These are phyloP conservation scores for Saturnispora diversa DNA, from an alignment of 805 yeast genomes.

Conservation along the genomic window DNA sequence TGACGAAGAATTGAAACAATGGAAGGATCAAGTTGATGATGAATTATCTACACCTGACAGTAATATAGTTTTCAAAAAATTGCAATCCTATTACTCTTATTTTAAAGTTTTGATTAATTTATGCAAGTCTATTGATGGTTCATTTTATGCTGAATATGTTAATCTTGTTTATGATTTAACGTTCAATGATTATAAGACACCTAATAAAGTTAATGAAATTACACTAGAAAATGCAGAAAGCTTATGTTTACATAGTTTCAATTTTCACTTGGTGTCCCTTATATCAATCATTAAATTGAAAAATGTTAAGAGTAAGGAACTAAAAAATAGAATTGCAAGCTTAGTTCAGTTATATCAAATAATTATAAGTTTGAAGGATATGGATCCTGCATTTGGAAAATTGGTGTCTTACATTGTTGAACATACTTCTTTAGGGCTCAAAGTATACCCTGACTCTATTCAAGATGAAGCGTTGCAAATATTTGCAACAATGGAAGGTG, in stretches of 20 bases:
- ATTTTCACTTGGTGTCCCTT: conserved; percentile 26
- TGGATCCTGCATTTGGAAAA: conserved; percentile 20
- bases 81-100: conserved; percentile 26
- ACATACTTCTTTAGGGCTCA: conserved; percentile 11
- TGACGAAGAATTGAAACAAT: conserved; percentile 22
- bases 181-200: conserved; percentile 14
- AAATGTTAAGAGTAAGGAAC: conserved; percentile 12
- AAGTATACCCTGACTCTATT: conserved; percentile 11
- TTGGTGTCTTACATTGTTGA: conserved; percentile 19
- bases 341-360: conserved; percentile 22
- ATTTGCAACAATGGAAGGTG: conserved; percentile 16
- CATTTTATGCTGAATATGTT: conserved; percentile 19
- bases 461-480: conserved; percentile 21
- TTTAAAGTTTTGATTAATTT: conserved; percentile 24
- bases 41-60: conserved; percentile 22
- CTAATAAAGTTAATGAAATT: conserved; percentile 13
- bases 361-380: conserved; percentile 17
- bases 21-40: conserved; percentile 20
- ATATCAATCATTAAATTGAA: conserved; percentile 22
- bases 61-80: conserved; percentile 20
- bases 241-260: conserved; percentile 27
- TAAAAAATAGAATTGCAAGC: conserved; percentile 15
- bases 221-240: conserved; percentile 22
- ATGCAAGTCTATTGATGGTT: conserved; percentile 15
- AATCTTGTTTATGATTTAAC: conserved; percentile 21